Evolutionary conservation across 441 rosid genomes (phyloP), one percentile per base, ranked within the genome.

Genomic region (Hura crepitans): DNA sequence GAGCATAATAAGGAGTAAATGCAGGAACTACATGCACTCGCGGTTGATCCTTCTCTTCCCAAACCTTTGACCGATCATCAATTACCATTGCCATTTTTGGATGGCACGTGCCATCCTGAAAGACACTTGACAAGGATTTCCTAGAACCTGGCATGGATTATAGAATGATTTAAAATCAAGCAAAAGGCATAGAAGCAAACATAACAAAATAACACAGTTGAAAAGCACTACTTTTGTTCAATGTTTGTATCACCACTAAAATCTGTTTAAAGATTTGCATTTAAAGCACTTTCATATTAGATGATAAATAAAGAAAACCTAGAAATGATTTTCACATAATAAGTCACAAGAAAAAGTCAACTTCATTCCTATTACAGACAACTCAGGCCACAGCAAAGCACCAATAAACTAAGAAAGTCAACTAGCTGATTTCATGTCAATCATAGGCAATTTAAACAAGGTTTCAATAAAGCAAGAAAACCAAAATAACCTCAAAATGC

Each of bases 31-130:
- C 97, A 82, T 95, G 99, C 76, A 95, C 99, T 69, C 96, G 87
- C n/a, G 95, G 89, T 79, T 95, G 99, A 85, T 95, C 99, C 89
- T 84, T 89, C 70, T 95, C 99, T 82, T 95, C 99, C 99, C 98
- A 95, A 66, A 95, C 99, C 85, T 90, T 95, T 66, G 81, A 77
- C 55, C 99, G 96, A 75, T 95, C 99, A 87, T 95, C 99, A 79
- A 95, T 89, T 74, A 95, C 95, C 97, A 95, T 89, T 59, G 99
- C 99, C 99, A 95, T 89, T 82, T 89, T 93, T 49, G 97, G 99
- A 80, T 95, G 97, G 83, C 97, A 92, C 22, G 80, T 76, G 57
- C 98, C 95, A 79, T 86, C 92, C 76, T 78, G 91, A 78, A 96
- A 96, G 65, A 96, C 98, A 79, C 78, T 87, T 72, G 87, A 81